Evolutionary conservation across 495 filamentous ascomycete genomes (phyloP), one percentile per base, ranked within the genome.

Genomic region (Niebla homalea): DNA sequence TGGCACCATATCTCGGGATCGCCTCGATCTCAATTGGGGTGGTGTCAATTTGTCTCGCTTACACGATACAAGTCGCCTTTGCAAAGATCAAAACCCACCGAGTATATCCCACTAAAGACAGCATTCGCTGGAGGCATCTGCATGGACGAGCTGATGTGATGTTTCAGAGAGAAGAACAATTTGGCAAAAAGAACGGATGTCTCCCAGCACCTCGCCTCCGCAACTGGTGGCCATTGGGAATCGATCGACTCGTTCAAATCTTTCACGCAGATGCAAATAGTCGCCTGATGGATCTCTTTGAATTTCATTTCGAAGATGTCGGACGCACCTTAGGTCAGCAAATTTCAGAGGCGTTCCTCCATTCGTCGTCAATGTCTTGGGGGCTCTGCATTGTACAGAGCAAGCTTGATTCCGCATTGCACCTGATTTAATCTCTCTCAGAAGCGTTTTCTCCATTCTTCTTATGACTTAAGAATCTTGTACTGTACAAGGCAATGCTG

Each of bases 171-270:
- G 43, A 51, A 11, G 35, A 40, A 19, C 26, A 43, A 2, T 49
- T 62, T 42, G 61, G 41, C 4, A 29, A 46, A 12, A 36, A 51
- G 6, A 45, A 64, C 58, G 64, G 57, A 43, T 69, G 66, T 40
- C 55, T 57, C 16, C 56, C 56, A 15, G 48, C 64, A 7, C 60
- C 63, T 10, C 50, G 57, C 23, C 57, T 70, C 19, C 54, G 46
- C 39, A 68, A 67, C 47, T 49, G 57, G 49, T 53, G 63, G 50
- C 67, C 64, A n/a, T 49, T 64, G 6, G 67, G 64, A 11, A 51
- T 70, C 8, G 67, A 70, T 52, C 57, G 66, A 29, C 42, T 68
- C 22, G 46, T 57, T 45, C 58, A 64, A 45, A 66, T 64, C 20
- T 66, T 60, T 38, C 43, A 44, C n/a, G 64, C 61, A 16, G 57